Conservation (phyloP, 106 monocot genomes). For the Phalaenopsis aphrodite region DNA sequence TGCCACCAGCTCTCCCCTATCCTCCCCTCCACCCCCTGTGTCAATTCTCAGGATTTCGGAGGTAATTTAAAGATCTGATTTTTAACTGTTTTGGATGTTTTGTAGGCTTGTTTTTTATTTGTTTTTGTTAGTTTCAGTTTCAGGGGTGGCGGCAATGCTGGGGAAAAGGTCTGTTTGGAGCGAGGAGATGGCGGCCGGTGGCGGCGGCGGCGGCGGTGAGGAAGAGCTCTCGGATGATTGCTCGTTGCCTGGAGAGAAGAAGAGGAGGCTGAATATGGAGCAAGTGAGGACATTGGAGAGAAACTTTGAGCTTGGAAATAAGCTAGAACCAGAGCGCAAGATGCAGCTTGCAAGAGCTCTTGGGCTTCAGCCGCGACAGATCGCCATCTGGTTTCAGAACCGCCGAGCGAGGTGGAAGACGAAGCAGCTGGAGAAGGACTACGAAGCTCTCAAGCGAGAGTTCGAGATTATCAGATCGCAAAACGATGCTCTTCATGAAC, state of each 20-base stretch:
- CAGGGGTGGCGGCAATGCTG: constrained; percentile 24
- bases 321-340: constrained; percentile 57
- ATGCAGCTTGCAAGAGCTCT: constrained; percentile 43
- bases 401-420: constrained; percentile 60
- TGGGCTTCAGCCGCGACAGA: constrained; percentile 48
- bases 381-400: constrained; percentile 70
- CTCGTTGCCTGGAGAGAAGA: constrained; percentile 42
- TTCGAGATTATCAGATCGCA: constrained; percentile 24
- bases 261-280: constrained; percentile 55
- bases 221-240: constrained; percentile 68
- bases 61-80: constrained; percentile 7
- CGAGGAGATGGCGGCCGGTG: constrained; percentile 18
- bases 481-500: constrained; percentile 27
- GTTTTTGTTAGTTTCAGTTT: background rate
- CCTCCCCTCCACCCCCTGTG: constrained; percentile 12
- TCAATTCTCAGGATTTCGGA: constrained; percentile 27
- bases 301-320: constrained; percentile 45
- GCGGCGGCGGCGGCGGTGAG: constrained; percentile 20
- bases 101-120: background rate
- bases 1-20: constrained; percentile 16
- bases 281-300: constrained; percentile 50
- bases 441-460: constrained; percentile 29
- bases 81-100: background rate
- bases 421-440: constrained; percentile 59
- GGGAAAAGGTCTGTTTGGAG: constrained; percentile 36